A percentile compares a stretch with the other conserved stretches of the same genome.
Evolutionary conservation across 257 asterid species (phyloP).

Genomic region (Solanum pennellii): DNA sequence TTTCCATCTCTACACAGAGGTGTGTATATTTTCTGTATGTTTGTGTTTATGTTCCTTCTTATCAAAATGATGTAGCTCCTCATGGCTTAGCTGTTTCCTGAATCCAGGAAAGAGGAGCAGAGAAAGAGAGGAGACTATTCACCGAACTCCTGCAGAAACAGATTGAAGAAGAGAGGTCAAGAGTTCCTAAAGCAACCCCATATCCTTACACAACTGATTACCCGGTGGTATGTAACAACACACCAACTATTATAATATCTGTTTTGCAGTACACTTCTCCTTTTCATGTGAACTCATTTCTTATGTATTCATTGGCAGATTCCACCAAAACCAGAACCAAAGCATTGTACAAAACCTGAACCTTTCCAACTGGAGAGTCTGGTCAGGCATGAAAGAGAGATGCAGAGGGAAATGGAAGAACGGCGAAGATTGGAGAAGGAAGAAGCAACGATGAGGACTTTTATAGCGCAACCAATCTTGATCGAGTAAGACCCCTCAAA

Average conservation of each 20-base stretch:
- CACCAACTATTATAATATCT: neutral
- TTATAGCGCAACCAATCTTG: constrained; percentile 79
- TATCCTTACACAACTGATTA: constrained; percentile 97
- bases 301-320: constrained; percentile 19
- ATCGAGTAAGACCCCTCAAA: constrained; percentile 39
- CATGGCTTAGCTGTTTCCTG: neutral
- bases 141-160: constrained; percentile 62
- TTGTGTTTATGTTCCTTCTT: neutral
- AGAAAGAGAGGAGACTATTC: constrained; percentile 52
- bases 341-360: constrained; percentile 81
- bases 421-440: constrained; percentile 57
- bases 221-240: constrained; percentile 55
- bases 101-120: constrained; percentile 82
- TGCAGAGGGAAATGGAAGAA: constrained; percentile 80
- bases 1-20: constrained; percentile 87
- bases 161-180: constrained; percentile 71
- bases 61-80: neutral
- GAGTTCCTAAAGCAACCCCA: constrained; percentile 80
- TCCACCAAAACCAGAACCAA: constrained; percentile 97
- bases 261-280: neutral
- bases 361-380: constrained; percentile 87
- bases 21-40: constrained; percentile 1
- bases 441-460: constrained; percentile 71
- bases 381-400: constrained; percentile 83
- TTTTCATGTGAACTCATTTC: neutral